Conservation (phyloP, 805 yeast species). For the Candida wancherniae region DNA sequence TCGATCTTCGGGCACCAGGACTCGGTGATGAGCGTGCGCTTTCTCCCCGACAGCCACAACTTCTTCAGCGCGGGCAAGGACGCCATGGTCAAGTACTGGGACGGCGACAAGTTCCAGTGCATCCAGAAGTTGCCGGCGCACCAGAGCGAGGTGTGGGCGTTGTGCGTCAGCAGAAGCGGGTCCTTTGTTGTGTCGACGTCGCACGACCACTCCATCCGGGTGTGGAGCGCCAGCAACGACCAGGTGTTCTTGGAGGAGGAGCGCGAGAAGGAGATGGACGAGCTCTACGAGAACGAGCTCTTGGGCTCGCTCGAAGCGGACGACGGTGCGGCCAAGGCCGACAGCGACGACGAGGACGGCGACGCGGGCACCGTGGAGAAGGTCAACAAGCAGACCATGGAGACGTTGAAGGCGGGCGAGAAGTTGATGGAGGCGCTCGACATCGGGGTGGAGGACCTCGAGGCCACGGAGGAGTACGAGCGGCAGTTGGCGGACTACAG, state of each 20-base stretch:
- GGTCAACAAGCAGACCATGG: constrained; percentile 80
- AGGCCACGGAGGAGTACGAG: constrained; percentile 48
- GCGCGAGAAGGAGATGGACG: constrained; percentile 92
- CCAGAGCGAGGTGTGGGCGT: constrained; percentile 90
- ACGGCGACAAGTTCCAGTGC: constrained; percentile 94
- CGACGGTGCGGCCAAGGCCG: constrained; percentile 18
- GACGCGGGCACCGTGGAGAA: constrained; percentile 52
- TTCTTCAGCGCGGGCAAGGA: constrained; percentile 91
- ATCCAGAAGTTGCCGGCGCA: constrained; percentile 80
- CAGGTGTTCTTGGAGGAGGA: constrained; percentile 97
- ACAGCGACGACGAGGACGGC: constrained; percentile 35
- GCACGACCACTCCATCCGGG: constrained; percentile 87
- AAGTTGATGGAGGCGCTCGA: constrained; percentile 88
- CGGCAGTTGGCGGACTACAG: constrained; percentile 33
- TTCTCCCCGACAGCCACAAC: constrained; percentile 80
- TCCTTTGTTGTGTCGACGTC: constrained; percentile 72
- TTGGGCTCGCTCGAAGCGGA: constrained; percentile 66
- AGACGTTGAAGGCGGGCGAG: constrained; percentile 92
- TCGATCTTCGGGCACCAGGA: constrained; percentile 97
- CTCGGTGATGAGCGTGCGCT: constrained; percentile 82
- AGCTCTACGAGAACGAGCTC: constrained; percentile 77
- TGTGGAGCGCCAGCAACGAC: constrained; percentile 94
- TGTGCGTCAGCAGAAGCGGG: constrained; percentile 74
- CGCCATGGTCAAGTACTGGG: constrained; percentile 91
- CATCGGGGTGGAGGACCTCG: constrained; percentile 68